Evolutionary conservation across 73 alveolate species (phyloP).

Genomic region (Paramecium primaurelia): DNA sequence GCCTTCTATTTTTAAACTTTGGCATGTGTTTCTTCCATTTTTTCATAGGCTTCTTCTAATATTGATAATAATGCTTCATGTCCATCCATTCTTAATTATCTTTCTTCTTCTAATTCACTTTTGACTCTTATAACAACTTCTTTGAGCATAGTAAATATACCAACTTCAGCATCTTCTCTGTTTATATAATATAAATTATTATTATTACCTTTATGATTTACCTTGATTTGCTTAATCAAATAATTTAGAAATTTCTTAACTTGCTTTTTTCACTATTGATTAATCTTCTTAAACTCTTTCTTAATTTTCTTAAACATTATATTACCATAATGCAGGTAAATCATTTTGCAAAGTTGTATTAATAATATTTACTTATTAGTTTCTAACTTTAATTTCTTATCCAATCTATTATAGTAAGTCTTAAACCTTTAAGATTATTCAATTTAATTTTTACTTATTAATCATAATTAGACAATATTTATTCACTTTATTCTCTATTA

Average conservation of each 20-base stretch:
- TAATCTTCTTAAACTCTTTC: not conserved
- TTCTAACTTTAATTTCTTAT: not conserved
- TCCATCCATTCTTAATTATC: constrained; percentile 18
- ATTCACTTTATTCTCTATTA: not conserved
- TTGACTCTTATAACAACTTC: constrained; percentile 36
- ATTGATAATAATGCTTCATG: constrained; percentile 35
- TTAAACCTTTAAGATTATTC: not conserved
- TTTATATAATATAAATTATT: not conserved
- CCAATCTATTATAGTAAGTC: not conserved
- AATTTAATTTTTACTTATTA: not conserved
- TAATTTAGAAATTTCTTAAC: not conserved
- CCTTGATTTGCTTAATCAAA: not conserved
- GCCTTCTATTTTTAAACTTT: not conserved
- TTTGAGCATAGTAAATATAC: constrained; percentile 11
- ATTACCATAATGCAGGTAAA: not conserved
- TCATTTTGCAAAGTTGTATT: not conserved
- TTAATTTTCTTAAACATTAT: not conserved
- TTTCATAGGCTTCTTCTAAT: constrained; percentile 10
- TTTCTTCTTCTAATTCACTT: constrained; percentile 32
- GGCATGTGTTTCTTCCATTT: constrained; percentile 32
- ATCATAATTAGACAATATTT: not conserved
- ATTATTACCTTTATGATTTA: constrained; percentile 6
- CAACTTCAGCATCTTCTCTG: constrained; percentile 28
- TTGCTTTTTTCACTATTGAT: not conserved
- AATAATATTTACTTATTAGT: not conserved